Conservation (phyloP, 179 eudicot genomes). For the Heliamphora pulchella region DNA sequence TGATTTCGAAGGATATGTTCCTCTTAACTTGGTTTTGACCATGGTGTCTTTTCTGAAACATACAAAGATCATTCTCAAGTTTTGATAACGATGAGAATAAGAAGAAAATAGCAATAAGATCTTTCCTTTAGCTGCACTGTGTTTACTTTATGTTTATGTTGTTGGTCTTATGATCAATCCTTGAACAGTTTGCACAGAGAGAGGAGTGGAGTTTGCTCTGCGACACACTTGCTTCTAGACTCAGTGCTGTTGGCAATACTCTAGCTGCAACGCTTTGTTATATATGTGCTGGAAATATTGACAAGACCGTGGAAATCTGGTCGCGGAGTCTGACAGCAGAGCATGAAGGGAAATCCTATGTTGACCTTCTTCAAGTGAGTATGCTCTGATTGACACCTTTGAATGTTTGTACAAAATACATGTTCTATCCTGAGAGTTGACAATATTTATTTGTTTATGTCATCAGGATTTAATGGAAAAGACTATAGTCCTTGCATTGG, state of each 20-base stretch:
- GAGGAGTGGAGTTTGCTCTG: conserved; percentile 92
- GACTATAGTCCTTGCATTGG: conserved; percentile 88
- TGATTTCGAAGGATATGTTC: neutral
- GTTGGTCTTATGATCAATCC: conserved; percentile 16
- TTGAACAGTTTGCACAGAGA: conserved; percentile 71
- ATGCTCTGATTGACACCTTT: neutral
- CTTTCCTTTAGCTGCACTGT: neutral
- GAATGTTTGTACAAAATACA: neutral
- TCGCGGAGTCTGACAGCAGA: conserved; percentile 57
- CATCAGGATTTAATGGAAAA: conserved; percentile 92
- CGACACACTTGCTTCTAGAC: conserved; percentile 79
- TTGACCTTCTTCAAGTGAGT: conserved; percentile 82
- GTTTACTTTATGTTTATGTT: conserved; percentile 11
- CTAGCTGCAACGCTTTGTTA: conserved; percentile 89
- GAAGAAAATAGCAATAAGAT: neutral
- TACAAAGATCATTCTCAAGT: neutral
- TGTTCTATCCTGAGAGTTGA: conserved; percentile 9
- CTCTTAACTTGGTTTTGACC: conserved; percentile 2
- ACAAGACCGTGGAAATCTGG: conserved; percentile 95
- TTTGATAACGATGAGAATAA: neutral
- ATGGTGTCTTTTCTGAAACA: neutral
- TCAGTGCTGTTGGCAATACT: conserved; percentile 63
- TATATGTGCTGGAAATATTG: conserved; percentile 95
- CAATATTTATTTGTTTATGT: neutral
- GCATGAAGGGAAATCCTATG: conserved; percentile 70